Base-by-base conservation (phyloP, 83 land plant species). In the Thuja plicata region DNA sequence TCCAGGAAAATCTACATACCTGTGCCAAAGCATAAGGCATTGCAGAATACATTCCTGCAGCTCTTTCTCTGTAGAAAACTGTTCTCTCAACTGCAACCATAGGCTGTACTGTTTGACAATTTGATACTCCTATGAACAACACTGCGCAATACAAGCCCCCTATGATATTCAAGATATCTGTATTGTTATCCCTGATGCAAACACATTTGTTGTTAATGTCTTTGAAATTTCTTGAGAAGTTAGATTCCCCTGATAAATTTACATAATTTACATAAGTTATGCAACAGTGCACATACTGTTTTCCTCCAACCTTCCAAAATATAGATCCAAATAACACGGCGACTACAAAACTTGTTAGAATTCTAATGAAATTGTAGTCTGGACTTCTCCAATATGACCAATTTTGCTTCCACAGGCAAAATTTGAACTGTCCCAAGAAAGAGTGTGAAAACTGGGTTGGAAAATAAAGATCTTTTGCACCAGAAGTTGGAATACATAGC, bases 271-370 rank as follows among this genome's bases (percentile, higher is more conserved):
- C 57, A 54, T 54, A 54, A 3, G 57, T 11, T n/a, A 62, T 85
- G 38, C 11, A 88, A 27, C 7, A 15, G 1, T 35, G 32, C n/a
- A 46, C 89, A 52, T 90, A 94, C 92, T 89, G 91, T 89, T 90
- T 91, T 10, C 87, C 55, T 24, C 94, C 94, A 41, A 90, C 52
- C 87, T 82, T 90, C 92, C 92, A 94, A 77, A 93, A 94, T 9
- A 94, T 88, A 6, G 92, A 87, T 32, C 95, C 95, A 88, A 94
- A 85, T 19, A 93, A 84, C 8, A 93, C 48, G 3, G 93, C 90
- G 88, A 86, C 46, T 32, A 88, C 62, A 24, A 89, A 38, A 16
- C 93, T 91, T 41, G 90, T 88, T 81, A 90, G 89, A 46, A 91
- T 88, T 43, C 95, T 89, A 57, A 91, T 90, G 57, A 15, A 15